Percentiles rank a stretch among this genome's conserved stretches.
phyloP scores from a whole-genome alignment of 2,329 filamentous ascomycete species.

The Acrodontium crateriforme region DNA sequence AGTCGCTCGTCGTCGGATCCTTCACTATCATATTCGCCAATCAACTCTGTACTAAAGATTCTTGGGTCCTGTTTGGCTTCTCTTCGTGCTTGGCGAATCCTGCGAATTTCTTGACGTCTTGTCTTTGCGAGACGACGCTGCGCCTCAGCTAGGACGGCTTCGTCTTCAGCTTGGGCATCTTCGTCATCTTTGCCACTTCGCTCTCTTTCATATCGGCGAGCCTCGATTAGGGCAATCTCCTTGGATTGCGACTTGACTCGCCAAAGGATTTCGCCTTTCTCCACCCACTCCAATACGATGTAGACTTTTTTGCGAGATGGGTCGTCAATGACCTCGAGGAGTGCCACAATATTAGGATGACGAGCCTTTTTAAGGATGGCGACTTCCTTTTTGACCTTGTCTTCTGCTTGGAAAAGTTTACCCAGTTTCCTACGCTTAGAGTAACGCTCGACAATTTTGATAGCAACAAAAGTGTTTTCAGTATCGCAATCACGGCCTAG shows the following conservation, averaged over 20 bases:
- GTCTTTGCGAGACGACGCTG: slow-evolving; percentile 43
- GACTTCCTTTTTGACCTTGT: slow-evolving; percentile 89
- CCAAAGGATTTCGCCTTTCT: slow-evolving; percentile 89
- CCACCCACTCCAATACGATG: slow-evolving; percentile 90
- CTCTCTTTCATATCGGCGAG: slow-evolving; percentile 63
- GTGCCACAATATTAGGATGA: slow-evolving; percentile 89
- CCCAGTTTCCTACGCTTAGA: slow-evolving; percentile 89
- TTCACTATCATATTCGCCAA: slow-evolving; percentile 45
- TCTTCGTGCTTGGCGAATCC: slow-evolving; percentile 16
- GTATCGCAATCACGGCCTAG: slow-evolving; percentile 69
- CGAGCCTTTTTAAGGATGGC: slow-evolving; percentile 97
- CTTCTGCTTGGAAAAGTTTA: slow-evolving; percentile 52
- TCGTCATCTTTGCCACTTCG: slow-evolving; percentile 36
- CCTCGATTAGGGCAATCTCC: slow-evolving; percentile 72
- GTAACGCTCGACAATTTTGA: slow-evolving; percentile 96
- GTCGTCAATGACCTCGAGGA: slow-evolving; percentile 95
- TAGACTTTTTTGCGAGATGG: slow-evolving; percentile 95
- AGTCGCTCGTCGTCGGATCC: slow-evolving; percentile 23
- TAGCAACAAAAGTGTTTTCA: slow-evolving; percentile 61
- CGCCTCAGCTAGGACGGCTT: slow-evolving; percentile 29
- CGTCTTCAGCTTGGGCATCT: slow-evolving; percentile 29
- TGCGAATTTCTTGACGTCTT: slow-evolving; percentile 22
- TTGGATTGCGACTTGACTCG: slow-evolving; percentile 65
- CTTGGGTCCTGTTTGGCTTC: slow-evolving; percentile 35
- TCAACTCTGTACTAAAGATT: slow-evolving; percentile 76